phyloP scores from a whole-genome alignment of 345 rosid genomes.

The Salix dunnii region DNA sequence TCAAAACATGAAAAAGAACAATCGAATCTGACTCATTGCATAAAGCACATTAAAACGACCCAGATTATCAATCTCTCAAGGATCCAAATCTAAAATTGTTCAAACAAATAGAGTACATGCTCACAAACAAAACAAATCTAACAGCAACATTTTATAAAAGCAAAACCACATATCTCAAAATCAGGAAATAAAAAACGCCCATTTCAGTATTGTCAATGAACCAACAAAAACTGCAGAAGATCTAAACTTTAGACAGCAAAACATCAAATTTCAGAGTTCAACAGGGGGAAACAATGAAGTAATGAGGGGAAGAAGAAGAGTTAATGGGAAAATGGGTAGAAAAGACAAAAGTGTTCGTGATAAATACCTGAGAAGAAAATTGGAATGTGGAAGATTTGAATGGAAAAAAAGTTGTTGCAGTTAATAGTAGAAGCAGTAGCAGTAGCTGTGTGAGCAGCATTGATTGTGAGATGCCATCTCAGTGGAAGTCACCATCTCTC shows the following conservation, averaged over 20 bases:
- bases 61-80: neutral
- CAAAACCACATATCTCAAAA: neutral
- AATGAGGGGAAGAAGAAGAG: neutral
- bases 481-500: neutral
- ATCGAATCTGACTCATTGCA: neutral
- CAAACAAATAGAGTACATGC: too few species aligned
- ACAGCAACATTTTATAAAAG: neutral
- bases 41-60: neutral
- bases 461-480: constrained; percentile 10
- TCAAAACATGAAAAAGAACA: neutral
- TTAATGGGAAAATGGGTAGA: neutral
- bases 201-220: neutral
- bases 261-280: neutral
- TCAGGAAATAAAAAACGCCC: neutral
- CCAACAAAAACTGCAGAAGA: neutral
- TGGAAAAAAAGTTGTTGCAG: neutral
- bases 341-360: neutral
- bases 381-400: constrained; percentile 5
- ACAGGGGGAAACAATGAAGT: neutral
- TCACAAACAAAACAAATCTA: neutral
- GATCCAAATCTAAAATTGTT: neutral
- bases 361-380: constrained; percentile 3
- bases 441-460: neutral
- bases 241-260: neutral
- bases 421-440: neutral